Evolutionary conservation across 345 rosid species (phyloP), one percentile per base, ranked within the genome.

Genomic region (Melaleuca alternifolia): DNA sequence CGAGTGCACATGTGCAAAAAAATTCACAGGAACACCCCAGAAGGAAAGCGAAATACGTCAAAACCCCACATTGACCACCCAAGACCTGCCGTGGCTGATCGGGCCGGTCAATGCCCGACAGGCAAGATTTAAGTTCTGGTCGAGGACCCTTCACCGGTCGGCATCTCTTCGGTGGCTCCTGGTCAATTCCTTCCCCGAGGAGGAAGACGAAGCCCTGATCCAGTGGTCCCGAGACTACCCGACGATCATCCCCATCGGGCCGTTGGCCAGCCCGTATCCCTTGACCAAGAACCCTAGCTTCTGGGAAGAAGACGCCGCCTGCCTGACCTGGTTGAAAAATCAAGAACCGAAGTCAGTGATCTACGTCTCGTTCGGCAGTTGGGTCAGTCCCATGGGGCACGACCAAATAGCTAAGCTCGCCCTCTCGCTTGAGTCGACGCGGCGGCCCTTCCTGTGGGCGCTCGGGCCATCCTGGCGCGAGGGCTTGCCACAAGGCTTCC

Each of bases 61-160:
- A 24, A 57, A 57, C 13, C 92, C 93, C 1, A 44, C 88, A 41
- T 86, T 95, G 23, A 91, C 93, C 2, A 83, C 94, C 28, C 92
- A 89, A 33, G 96, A 94, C 85, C 93, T 95, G 84, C 93, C 96
- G 21, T 95, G 99, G 99, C 75, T 96, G 23, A 94, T 96, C 28
- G 99, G 99, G 89, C 89, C 88, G 30, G 87, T 87, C 9, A 51
- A 91, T 23, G 87, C 96, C 82, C 92, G 89, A 85, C 90, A 88
- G 87, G 92, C 90, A 28, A 91, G 99, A 88, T 95, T 96, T 90
- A 89, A 90, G 61, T 96, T 96, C 50, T 96, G 99, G 99, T 92
- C 77, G 83, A 90, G 93, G 89, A 91, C 93, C 24, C 71, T 93
- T 85, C 87, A 94, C 23, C 90, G 98, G 86, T 91, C 90, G 20